A percentile compares a stretch with the other conserved stretches of the same genome.
These are phyloP conservation scores for Taphrina pruni DNA, from an alignment of 1,139 yeast genomes.

Conservation along the genomic window DNA sequence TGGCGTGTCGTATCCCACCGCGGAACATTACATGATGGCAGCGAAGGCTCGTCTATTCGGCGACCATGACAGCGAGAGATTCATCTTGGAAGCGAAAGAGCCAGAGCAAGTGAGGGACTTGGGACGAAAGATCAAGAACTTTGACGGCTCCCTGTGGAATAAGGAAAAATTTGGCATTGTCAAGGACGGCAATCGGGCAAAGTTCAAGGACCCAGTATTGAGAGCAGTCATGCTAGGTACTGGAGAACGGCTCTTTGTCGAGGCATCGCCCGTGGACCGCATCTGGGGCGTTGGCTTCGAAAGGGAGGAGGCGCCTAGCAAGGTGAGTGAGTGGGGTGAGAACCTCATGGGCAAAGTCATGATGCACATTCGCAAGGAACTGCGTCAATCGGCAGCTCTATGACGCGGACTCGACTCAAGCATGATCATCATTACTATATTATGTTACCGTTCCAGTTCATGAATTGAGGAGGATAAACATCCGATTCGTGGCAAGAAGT, in stretches of 20 bases:
- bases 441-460: background rate
- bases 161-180: slow-evolving; percentile 6
- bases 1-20: slow-evolving; percentile 1
- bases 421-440: background rate
- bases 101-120: slow-evolving; percentile 16
- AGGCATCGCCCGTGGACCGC: slow-evolving; percentile 10
- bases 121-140: slow-evolving; percentile 12
- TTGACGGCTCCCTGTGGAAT: slow-evolving; percentile 7
- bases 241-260: slow-evolving; percentile 9
- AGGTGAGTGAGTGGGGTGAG: slow-evolving; percentile 10
- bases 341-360: slow-evolving; percentile 24
- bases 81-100: background rate
- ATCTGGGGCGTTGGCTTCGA: slow-evolving; percentile 20
- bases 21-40: slow-evolving; percentile 23
- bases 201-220: slow-evolving; percentile 3
- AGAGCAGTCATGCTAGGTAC: slow-evolving; percentile 13
- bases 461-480: background rate
- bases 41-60: slow-evolving; percentile 12
- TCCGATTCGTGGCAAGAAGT: background rate
- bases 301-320: background rate
- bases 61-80: slow-evolving; percentile 9
- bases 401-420: background rate
- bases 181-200: slow-evolving; percentile 16
- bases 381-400: background rate
- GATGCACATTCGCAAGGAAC: slow-evolving; percentile 10